These are phyloP conservation scores for Dissophora globulifera DNA, from an alignment of 192 early-diverging fungal genomes.

Conservation along the genomic window DNA sequence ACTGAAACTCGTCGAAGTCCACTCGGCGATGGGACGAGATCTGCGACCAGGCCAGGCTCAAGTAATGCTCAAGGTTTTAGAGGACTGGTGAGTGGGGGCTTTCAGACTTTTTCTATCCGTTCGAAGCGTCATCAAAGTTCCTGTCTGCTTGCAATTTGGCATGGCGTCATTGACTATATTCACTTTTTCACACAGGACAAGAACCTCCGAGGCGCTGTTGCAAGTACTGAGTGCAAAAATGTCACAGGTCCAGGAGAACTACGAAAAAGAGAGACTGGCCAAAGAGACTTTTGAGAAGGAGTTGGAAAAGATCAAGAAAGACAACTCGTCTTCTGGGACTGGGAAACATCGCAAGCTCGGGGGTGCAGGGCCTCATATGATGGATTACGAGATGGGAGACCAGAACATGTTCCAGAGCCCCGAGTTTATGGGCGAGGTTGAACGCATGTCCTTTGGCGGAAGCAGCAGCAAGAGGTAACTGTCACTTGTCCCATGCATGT, in stretches of 20 bases:
- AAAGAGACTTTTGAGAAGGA: constrained; percentile 61
- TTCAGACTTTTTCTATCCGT: not conserved
- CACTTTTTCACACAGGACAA: constrained; percentile 53
- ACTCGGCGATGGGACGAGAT: constrained; percentile 88
- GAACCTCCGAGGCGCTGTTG: constrained; percentile 66
- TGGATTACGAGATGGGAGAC: constrained; percentile 48
- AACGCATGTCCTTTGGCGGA: constrained; percentile 23
- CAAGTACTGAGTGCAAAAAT: constrained; percentile 65
- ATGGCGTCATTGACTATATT: not conserved
- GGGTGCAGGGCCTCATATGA: constrained; percentile 22
- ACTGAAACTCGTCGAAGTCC: constrained; percentile 74
- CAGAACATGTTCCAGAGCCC: constrained; percentile 42
- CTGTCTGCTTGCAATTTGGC: too few relatives aligned
- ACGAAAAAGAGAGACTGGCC: constrained; percentile 48
- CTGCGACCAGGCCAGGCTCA: constrained; percentile 71
- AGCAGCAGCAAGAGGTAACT: constrained; percentile 25
- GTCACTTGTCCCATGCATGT: too few relatives aligned
- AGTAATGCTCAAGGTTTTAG: constrained; percentile 64
- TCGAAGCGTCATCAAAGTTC: too few relatives aligned
- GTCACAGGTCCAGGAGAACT: constrained; percentile 55
- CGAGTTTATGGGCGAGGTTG: constrained; percentile 33
- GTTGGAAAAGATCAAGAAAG: constrained; percentile 57
- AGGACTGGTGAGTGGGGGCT: constrained; percentile 63
- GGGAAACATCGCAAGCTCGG: constrained; percentile 37
- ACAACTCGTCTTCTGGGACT: constrained; percentile 25